Percentiles rank a stretch among this genome's conserved stretches.
Evolutionary conservation across 1,139 yeast genomes (phyloP).

Genomic region (Spencermartinsiella ligniputridi): DNA sequence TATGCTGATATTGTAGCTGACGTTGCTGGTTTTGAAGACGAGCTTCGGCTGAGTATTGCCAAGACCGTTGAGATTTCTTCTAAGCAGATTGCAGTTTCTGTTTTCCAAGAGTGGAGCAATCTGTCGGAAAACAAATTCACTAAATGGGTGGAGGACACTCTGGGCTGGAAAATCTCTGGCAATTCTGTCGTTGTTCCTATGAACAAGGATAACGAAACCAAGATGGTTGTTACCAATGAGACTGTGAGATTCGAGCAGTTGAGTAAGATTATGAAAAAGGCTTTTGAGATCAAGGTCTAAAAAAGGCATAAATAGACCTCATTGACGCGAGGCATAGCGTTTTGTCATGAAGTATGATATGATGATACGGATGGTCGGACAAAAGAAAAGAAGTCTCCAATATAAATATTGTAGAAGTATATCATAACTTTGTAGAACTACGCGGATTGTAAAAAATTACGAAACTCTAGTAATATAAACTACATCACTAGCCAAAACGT

Average conservation of each 20-base stretch:
- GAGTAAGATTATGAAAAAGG: conserved; percentile 32
- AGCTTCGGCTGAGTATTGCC: conserved; percentile 33
- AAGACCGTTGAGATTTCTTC: conserved; percentile 32
- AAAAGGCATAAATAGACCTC: too few relatives aligned
- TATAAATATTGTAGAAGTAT: too few relatives aligned
- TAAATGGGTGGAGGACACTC: conserved; percentile 32
- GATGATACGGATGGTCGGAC: too few relatives aligned
- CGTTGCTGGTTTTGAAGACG: conserved; percentile 33
- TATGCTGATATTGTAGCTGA: conserved; percentile 37
- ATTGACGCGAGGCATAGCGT: too few relatives aligned
- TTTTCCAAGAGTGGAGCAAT: conserved; percentile 33
- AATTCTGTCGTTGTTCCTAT: conserved; percentile 28
- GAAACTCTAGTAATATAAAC: conserved; percentile 5
- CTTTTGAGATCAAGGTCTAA: conserved; percentile 27
- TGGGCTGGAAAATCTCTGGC: conserved; percentile 32
- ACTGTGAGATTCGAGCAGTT: conserved; percentile 34
- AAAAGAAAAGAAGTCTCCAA: too few relatives aligned
- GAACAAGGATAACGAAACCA: conserved; percentile 32
- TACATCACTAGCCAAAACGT: conserved; percentile 4
- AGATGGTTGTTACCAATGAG: conserved; percentile 32
- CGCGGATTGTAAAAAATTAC: too few relatives aligned
- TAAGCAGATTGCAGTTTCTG: conserved; percentile 28
- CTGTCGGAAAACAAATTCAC: conserved; percentile 30
- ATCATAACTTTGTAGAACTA: too few relatives aligned
- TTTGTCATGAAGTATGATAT: too few relatives aligned